Conservation (phyloP, 2,329 filamentous ascomycete species). For the Colletotrichum caudatum region DNA sequence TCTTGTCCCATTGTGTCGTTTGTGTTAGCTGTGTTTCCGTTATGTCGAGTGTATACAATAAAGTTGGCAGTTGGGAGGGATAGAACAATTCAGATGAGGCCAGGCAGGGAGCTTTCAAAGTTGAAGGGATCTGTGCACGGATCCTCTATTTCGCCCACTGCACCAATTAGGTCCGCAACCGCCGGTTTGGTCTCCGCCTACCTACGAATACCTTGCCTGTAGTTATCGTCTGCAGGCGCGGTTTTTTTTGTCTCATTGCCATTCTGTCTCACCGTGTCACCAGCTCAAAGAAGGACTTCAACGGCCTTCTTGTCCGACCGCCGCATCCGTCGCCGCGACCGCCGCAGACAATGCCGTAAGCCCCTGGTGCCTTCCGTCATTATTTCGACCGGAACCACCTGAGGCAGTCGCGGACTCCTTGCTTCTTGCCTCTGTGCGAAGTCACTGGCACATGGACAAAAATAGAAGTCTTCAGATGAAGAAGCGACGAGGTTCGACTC, state of each 20-base stretch:
- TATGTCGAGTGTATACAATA: neutral
- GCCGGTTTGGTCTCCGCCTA: neutral
- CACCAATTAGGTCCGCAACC: neutral
- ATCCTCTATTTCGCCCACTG: neutral
- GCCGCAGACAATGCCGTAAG: slow-evolving; percentile 29
- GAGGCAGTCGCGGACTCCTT: slow-evolving; percentile 17
- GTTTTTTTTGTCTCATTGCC: slow-evolving; percentile 13
- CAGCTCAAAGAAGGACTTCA: slow-evolving; percentile 15
- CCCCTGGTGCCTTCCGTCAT: slow-evolving; percentile 4
- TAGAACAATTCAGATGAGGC: neutral
- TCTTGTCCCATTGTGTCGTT: neutral
- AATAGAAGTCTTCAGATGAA: slow-evolving; percentile 35
- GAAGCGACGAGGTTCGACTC: slow-evolving; percentile 26
- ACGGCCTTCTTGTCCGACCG: slow-evolving; percentile 24
- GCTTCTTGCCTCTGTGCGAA: slow-evolving; percentile 18
- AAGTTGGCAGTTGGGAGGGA: neutral
- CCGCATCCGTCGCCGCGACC: slow-evolving; percentile 16
- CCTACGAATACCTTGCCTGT: neutral
- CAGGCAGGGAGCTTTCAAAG: neutral
- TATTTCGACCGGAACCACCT: neutral
- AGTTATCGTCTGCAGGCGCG: slow-evolving; percentile 7
- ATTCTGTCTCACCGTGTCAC: slow-evolving; percentile 28
- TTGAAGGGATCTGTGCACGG: neutral
- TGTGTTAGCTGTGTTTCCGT: neutral
- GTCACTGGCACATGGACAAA: slow-evolving; percentile 15